Conservation (phyloP, 768 basidiomycete species). For the Psilocybe subaeruginosa region DNA sequence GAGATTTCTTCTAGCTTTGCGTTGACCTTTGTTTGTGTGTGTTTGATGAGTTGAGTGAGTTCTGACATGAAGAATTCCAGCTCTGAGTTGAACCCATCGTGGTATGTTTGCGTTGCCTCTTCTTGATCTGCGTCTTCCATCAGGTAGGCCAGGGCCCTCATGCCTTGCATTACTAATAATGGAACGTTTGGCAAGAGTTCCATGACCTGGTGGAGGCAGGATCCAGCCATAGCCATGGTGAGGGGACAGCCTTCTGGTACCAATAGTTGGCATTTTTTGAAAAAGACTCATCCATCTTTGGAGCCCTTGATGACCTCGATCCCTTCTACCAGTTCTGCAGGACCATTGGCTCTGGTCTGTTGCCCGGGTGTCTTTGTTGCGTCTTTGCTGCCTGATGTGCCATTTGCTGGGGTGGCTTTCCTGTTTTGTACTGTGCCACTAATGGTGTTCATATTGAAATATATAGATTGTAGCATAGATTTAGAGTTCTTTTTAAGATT, state of each 20-base stretch:
- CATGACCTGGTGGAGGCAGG: neutral
- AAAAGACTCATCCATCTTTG: neutral
- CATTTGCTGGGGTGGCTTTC: neutral
- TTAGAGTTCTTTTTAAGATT: neutral
- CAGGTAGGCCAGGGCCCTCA: neutral
- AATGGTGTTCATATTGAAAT: neutral
- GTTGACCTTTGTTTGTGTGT: neutral
- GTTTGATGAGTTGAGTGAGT: neutral
- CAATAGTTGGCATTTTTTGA: neutral
- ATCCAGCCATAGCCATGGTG: neutral
- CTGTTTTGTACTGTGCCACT: neutral
- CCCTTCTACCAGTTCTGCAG: neutral
- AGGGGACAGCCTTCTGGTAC: neutral
- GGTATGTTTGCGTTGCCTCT: neutral
- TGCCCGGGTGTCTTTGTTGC: neutral
- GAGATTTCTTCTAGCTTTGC: neutral
- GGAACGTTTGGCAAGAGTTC: neutral
- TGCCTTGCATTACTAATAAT: neutral
- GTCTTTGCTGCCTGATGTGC: neutral
- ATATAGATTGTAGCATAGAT: neutral
- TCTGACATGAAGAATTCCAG: neutral
- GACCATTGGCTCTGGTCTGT: neutral
- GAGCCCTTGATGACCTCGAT: neutral
- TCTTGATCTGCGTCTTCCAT: neutral
- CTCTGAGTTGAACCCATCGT: neutral